phyloP scores from a whole-genome alignment of 2,329 filamentous ascomycete species.

The Cyclaneusma minus region DNA sequence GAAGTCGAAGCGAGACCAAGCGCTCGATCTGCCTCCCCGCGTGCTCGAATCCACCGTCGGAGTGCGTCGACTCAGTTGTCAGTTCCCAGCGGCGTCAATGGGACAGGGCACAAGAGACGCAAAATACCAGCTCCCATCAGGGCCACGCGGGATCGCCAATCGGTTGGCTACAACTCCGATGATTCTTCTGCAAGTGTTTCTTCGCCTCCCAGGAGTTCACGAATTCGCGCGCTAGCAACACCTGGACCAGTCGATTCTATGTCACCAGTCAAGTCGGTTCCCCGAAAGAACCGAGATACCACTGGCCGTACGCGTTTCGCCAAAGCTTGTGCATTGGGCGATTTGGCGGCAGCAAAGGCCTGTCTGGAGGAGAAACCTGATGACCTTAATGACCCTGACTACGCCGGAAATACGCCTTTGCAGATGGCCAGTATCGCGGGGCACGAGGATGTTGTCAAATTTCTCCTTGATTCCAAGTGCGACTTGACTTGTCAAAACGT shows the following conservation, averaged over 20 bases:
- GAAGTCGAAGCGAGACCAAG: constrained; percentile 8
- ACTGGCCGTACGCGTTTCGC: constrained; percentile 84
- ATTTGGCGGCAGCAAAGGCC: constrained; percentile 63
- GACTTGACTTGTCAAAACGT: constrained; percentile 66
- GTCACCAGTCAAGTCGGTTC: constrained; percentile 56
- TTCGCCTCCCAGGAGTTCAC: constrained; percentile 41
- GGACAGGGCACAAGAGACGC: constrained; percentile 43
- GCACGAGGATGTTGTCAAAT: constrained; percentile 71
- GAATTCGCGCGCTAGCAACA: constrained; percentile 37
- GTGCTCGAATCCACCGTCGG: constrained; percentile 39
- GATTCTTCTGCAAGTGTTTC: constrained; percentile 46
- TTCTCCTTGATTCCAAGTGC: constrained; percentile 73
- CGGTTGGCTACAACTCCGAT: constrained; percentile 52
- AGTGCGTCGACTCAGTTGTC: constrained; percentile 51
- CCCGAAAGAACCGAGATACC: constrained; percentile 80
- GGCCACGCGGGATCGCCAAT: constrained; percentile 23
- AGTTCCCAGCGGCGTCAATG: constrained; percentile 36
- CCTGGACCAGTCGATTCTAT: constrained; percentile 44
- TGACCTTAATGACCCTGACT: constrained; percentile 78
- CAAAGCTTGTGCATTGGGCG: constrained; percentile 76
- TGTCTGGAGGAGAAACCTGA: constrained; percentile 67
- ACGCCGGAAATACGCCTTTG: constrained; percentile 89
- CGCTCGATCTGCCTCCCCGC: constrained; percentile 40
- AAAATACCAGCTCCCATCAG: constrained; percentile 41
- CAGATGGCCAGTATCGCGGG: constrained; percentile 88